A percentile compares a stretch with the other conserved stretches of the same genome.
phyloP scores from a whole-genome alignment of 2,329 filamentous ascomycete species.

The Aureobasidium sp. region DNA sequence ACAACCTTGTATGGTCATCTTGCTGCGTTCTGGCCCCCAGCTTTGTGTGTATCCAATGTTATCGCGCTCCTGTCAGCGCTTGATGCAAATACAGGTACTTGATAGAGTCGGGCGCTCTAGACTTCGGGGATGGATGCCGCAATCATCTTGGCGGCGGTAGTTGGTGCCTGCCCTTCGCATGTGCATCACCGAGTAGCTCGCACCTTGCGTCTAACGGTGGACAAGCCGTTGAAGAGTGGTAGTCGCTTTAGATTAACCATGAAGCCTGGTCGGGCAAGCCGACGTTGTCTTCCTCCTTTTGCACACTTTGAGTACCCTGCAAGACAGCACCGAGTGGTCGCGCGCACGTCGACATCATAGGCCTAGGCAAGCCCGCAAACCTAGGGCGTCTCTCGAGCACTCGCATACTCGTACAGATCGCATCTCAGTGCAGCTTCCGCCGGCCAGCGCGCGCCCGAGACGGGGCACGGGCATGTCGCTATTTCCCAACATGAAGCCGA shows the following conservation, averaged over 20 bases:
- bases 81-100: background rate
- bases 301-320: background rate
- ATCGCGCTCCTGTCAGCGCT: background rate
- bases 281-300: background rate
- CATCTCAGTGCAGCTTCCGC: background rate
- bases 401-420: background rate
- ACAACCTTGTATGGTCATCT: background rate
- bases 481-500: slow-evolving; percentile 2
- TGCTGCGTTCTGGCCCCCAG: background rate
- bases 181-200: background rate
- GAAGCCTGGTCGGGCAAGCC: background rate
- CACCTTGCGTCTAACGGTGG: slow-evolving; percentile 1
- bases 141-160: background rate
- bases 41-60: background rate
- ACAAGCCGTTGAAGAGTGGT: background rate
- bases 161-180: background rate
- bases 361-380: background rate
- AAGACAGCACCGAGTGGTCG: background rate
- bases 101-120: background rate
- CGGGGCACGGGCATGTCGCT: slow-evolving; percentile 8
- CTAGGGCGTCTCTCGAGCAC: background rate
- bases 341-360: slow-evolving; percentile 9
- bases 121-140: background rate
- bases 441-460: slow-evolving; percentile 10
- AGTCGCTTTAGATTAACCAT: slow-evolving; percentile 3